Conservation (phyloP, 2,329 filamentous ascomycete genomes). For the Fusarium tanahbumbuense region DNA sequence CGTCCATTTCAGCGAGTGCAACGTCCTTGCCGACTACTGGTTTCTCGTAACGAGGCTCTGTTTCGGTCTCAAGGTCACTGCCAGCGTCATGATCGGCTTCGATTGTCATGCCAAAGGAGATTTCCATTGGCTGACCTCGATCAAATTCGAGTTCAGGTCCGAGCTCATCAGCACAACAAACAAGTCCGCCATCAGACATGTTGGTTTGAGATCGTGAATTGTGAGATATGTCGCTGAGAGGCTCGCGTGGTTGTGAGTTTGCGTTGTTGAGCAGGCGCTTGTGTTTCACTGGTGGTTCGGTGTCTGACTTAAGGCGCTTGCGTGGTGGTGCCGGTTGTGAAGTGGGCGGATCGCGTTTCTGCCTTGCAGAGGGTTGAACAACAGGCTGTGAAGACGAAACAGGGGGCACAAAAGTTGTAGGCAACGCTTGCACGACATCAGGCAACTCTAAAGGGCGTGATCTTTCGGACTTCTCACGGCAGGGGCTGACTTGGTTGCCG, state of each 20-base stretch:
- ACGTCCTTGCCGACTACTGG: background rate
- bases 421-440: background rate
- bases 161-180: background rate
- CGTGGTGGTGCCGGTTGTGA: conserved; percentile 3
- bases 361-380: too few relatives aligned
- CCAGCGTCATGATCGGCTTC: background rate
- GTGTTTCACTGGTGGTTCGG: background rate
- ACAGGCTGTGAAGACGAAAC: background rate
- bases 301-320: conserved; percentile 37
- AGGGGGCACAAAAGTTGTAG: conserved; percentile 19
- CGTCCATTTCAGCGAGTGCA: background rate
- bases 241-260: conserved; percentile 26
- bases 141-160: background rate
- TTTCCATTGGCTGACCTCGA: background rate
- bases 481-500: background rate
- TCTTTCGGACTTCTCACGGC: background rate
- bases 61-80: background rate
- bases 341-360: conserved; percentile 8
- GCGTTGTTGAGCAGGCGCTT: background rate
- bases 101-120: background rate
- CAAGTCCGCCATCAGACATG: background rate
- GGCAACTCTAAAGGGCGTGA: background rate
- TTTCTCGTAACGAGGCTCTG: background rate
- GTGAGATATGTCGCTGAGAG: conserved; percentile 42
- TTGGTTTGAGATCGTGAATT: conserved; percentile 39